Conservation (phyloP, 352 stramenopile species). For the Globisporangium orthogonon region DNA sequence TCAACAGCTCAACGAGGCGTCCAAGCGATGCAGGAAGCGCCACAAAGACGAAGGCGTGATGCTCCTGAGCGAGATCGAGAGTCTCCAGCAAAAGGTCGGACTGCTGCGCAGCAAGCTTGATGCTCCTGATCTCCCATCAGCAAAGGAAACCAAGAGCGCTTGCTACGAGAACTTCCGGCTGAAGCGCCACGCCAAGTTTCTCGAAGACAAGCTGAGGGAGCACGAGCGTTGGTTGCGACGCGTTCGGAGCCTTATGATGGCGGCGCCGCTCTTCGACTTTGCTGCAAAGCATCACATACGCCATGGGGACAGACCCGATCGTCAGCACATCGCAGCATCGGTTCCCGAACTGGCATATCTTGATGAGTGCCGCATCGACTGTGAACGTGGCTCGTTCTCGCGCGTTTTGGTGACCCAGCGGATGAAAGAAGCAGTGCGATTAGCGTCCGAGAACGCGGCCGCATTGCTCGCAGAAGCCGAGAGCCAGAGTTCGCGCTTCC, state of each 20-base stretch:
- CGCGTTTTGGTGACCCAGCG: not conserved
- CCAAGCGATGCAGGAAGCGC: conserved; percentile 32
- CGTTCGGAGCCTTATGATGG: not conserved
- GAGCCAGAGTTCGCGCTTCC: not conserved
- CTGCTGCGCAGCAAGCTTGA: not conserved
- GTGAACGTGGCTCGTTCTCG: not conserved
- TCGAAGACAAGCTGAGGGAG: not conserved
- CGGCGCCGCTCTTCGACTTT: not conserved
- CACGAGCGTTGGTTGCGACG: not conserved
- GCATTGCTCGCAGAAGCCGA: not conserved
- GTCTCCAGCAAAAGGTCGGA: not conserved
- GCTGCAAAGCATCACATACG: not conserved
- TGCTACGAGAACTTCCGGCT: not conserved
- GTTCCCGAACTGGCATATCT: not conserved
- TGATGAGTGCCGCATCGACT: not conserved
- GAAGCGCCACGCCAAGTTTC: not conserved
- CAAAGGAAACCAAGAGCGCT: not conserved
- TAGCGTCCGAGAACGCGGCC: not conserved
- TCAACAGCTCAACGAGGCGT: conserved; percentile 15
- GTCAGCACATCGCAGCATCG: not conserved
- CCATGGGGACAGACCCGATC: not conserved
- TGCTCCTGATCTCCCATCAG: not conserved
- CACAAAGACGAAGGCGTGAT: conserved; percentile 39
- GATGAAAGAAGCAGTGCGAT: not conserved
- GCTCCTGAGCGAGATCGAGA: conserved; percentile 23